A percentile compares a stretch with the other conserved stretches of the same genome.
Conservation (phyloP, 2,329 filamentous ascomycete genomes). For the Colletotrichum brevisporum region DNA sequence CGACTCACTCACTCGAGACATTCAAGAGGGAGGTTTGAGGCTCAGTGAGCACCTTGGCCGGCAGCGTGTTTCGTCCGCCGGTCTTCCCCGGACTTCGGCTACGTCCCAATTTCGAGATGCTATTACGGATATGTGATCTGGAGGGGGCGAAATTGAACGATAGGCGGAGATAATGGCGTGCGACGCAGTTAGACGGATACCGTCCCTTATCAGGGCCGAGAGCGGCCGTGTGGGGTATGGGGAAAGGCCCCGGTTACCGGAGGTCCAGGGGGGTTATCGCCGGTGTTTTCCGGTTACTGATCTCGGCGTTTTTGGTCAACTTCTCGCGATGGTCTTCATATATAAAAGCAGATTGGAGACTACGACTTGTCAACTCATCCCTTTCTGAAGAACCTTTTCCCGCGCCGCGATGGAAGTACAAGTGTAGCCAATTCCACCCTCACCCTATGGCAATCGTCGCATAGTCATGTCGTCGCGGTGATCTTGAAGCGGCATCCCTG, state of each 20-base stretch:
- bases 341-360: too few species aligned
- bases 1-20: too few species aligned
- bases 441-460: not conserved
- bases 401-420: too few species aligned
- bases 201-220: constrained; percentile 34
- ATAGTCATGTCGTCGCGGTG: not conserved
- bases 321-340: too few species aligned
- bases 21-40: too few species aligned
- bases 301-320: not conserved
- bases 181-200: constrained; percentile 15
- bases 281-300: constrained; percentile 3
- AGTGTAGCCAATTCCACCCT: too few species aligned
- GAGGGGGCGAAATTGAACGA: constrained; percentile 12
- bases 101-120: too few species aligned
- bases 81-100: constrained; percentile 17
- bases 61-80: constrained; percentile 8
- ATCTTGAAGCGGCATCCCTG: constrained; percentile 20
- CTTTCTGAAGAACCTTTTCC: too few species aligned
- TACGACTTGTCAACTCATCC: too few species aligned
- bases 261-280: not conserved
- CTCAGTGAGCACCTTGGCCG: too few species aligned
- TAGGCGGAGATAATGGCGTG: constrained; percentile 26
- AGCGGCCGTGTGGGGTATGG: constrained; percentile 29
- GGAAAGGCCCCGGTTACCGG: constrained; percentile 21
- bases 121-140: not conserved